Evolutionary conservation across 352 stramenopile genomes (phyloP), one percentile per base, ranked within the genome.

Genomic region (Phytophthora europaea): DNA sequence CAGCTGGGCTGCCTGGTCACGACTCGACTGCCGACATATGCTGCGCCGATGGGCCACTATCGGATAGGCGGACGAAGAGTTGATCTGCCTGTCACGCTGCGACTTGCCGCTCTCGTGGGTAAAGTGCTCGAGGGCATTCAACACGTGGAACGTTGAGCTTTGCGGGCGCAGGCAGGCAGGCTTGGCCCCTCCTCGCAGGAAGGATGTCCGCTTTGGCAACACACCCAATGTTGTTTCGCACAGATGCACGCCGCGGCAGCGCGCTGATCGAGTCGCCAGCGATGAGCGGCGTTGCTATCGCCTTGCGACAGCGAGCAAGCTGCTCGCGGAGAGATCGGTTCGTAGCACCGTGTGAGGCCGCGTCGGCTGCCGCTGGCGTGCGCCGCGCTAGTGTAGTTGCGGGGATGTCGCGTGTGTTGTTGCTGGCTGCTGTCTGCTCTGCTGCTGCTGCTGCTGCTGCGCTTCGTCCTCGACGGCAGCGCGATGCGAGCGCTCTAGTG

Each of bases 181-280:
- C 36, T 31, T 31, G 26, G 26, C 26, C 26, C 26, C 26, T 43
- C 6, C 40, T 48, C 18, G 40, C 43, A 50, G 43, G 43, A 22
- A 50, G 43, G 43, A 18, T 43, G 36, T 43, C 12, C 36, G 36
- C 16, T 15, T 50, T 22, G 16, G 43, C 43, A 8, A n/a, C 43
- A 50, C 18, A 22, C 16, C 43, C 18, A 50, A 50, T 20, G 43
- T 22, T 50, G 43, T 12, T 10, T 50, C 43, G 43, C 43, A 50
- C 8, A 55, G 56, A 67, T 67, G 65, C 40, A 67, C 26, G 52
- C 33, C 36, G 54, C 58, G 65, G 52, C 50, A 63, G 51, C n/a
- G 20, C 33, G 38, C 52, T 50, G 43, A 50, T 50, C 43, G 43
- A 50, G 43, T 50, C 34, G 43, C 36, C 56, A 72, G 65, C 56